phyloP scores from a whole-genome alignment of 139 green algal genomes.

The Ostreobium quekettii region DNA sequence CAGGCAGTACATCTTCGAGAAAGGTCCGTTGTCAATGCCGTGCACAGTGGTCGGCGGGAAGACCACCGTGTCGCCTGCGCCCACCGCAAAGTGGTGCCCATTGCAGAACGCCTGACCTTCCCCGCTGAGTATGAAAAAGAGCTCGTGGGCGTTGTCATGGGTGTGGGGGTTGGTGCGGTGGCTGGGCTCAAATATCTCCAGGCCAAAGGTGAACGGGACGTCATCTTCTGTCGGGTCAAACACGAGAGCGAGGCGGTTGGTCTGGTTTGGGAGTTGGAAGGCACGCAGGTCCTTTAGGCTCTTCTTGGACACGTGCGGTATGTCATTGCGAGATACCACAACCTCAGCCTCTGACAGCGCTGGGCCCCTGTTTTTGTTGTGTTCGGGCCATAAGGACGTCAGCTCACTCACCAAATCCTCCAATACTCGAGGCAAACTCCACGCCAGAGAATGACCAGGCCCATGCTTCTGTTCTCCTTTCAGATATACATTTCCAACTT shows the following conservation, averaged over 20 bases:
- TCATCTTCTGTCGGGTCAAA: constrained; percentile 43
- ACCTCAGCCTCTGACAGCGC: too few relatives aligned
- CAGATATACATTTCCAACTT: too few relatives aligned
- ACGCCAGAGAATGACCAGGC: too few relatives aligned
- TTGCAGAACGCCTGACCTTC: constrained; percentile 49
- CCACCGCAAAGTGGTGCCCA: constrained; percentile 36
- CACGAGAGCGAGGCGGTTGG: constrained; percentile 66
- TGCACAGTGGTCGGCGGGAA: constrained; percentile 62
- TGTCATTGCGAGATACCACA: too few relatives aligned
- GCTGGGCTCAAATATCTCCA: constrained; percentile 64
- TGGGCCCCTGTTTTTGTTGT: too few relatives aligned
- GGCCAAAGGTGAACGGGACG: constrained; percentile 57
- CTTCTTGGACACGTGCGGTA: neutral
- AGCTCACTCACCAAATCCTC: too few relatives aligned
- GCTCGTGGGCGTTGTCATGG: constrained; percentile 61
- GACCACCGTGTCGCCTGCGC: constrained; percentile 57
- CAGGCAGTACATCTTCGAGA: constrained; percentile 49
- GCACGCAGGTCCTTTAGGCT: constrained; percentile 45
- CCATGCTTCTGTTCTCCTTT: too few relatives aligned
- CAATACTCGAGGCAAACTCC: too few relatives aligned
- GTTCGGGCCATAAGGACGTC: too few relatives aligned
- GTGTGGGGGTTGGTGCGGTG: constrained; percentile 63
- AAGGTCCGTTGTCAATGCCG: constrained; percentile 56
- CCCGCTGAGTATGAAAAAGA: constrained; percentile 76
- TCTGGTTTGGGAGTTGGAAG: constrained; percentile 68